These are phyloP conservation scores for Moesziomyces aphidis DNA, from an alignment of 1,284 basidiomycete genomes.

Conservation along the genomic window DNA sequence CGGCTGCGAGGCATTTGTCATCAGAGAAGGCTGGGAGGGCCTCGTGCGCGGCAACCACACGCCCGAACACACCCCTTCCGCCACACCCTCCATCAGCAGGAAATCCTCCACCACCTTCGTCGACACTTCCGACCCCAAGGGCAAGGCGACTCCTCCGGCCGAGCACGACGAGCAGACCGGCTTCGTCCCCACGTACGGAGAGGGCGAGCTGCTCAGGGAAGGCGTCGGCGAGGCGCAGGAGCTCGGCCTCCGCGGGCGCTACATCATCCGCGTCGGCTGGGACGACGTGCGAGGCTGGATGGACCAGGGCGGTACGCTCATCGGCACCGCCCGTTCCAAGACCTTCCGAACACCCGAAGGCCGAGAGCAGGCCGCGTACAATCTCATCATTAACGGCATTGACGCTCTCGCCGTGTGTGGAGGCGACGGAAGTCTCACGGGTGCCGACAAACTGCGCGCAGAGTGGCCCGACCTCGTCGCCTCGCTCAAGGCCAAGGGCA, in stretches of 20 bases:
- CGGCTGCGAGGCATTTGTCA: constrained; percentile 71
- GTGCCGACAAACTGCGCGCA: constrained; percentile 89
- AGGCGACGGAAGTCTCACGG: constrained; percentile 94
- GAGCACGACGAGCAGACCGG: constrained; percentile 40
- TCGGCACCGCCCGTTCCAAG: constrained; percentile 91
- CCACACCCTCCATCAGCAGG: constrained; percentile 44
- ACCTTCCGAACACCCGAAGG: constrained; percentile 90
- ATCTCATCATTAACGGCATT: constrained; percentile 94
- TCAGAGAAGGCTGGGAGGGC: constrained; percentile 95
- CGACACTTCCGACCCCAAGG: constrained; percentile 21
- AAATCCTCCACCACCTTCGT: constrained; percentile 39
- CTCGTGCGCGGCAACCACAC: constrained; percentile 75
- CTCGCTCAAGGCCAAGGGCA: constrained; percentile 75
- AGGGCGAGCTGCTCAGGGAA: constrained; percentile 87
- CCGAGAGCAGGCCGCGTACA: constrained; percentile 84
- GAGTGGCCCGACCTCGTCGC: constrained; percentile 91
- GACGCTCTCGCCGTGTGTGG: constrained; percentile 96
- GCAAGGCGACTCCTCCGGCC: constrained; percentile 14
- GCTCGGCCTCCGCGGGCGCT: constrained; percentile 80
- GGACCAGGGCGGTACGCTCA: constrained; percentile 86
- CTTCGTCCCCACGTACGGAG: constrained; percentile 84
- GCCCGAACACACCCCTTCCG: constrained; percentile 37
- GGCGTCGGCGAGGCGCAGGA: constrained; percentile 81
- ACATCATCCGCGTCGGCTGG: constrained; percentile 97
- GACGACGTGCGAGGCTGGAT: constrained; percentile 98